Evolutionary conservation across 257 asterid species (phyloP).

Genomic region (Penstemon davidsonii): DNA sequence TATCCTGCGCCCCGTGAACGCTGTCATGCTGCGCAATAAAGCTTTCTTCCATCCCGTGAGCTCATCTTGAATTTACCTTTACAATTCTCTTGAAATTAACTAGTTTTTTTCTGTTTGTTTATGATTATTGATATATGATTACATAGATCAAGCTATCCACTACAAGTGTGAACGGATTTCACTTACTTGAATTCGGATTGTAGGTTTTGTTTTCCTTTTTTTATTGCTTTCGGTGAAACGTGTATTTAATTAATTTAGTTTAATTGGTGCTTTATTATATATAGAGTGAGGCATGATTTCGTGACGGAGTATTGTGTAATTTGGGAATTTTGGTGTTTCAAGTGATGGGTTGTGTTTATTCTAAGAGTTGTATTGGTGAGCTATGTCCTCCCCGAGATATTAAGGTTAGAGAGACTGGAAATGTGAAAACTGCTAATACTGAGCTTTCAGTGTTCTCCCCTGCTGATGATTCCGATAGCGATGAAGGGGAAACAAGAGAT

Average conservation of each 20-base stretch:
- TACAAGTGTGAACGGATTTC: slow-evolving; percentile 19
- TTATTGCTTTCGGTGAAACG: not conserved
- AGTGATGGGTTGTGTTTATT: slow-evolving; percentile 91
- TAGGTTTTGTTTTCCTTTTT: not conserved
- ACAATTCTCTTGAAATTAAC: slow-evolving; percentile 2
- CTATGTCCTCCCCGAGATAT: slow-evolving; percentile 71
- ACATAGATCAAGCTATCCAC: slow-evolving; percentile 17
- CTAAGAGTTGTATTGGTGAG: slow-evolving; percentile 83
- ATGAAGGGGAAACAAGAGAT: slow-evolving; percentile 61
- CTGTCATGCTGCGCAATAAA: not conserved
- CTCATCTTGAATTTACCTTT: not conserved
- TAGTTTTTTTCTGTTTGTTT: slow-evolving; percentile 4
- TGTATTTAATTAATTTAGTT: slow-evolving; percentile 1
- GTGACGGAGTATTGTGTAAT: slow-evolving; percentile 43
- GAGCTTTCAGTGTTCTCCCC: slow-evolving; percentile 64
- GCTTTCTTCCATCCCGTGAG: not conserved
- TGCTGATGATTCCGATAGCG: slow-evolving; percentile 47
- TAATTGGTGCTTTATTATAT: not conserved
- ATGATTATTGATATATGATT: not conserved
- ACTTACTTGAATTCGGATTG: slow-evolving; percentile 18
- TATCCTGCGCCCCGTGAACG: slow-evolving; percentile 21
- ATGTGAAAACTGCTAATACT: slow-evolving; percentile 44
- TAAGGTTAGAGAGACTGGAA: slow-evolving; percentile 48
- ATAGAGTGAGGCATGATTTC: slow-evolving; percentile 9
- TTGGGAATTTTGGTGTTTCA: slow-evolving; percentile 35